A percentile compares a stretch with the other conserved stretches of the same genome.
These are phyloP conservation scores for Bisporella sp. DNA, from an alignment of 2,329 filamentous ascomycete genomes.

Conservation along the genomic window DNA sequence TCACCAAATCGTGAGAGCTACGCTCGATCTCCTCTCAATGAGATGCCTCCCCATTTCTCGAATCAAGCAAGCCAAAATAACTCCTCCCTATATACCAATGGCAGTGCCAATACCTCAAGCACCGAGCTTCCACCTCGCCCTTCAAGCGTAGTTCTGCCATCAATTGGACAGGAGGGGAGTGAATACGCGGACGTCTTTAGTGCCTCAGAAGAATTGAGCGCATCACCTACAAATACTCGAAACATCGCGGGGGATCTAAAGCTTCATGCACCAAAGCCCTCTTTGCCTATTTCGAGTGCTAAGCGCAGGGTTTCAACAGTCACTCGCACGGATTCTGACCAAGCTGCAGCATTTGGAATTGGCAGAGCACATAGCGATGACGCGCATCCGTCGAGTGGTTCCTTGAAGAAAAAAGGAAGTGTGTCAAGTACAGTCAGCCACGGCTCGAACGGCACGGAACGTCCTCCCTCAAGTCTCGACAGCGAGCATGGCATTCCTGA, in stretches of 20 bases:
- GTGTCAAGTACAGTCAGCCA: conserved; percentile 39
- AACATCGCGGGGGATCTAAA: conserved; percentile 75
- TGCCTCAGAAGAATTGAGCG: conserved; percentile 39
- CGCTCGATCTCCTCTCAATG: conserved; percentile 80
- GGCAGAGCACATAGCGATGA: conserved; percentile 58
- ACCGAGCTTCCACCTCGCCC: conserved; percentile 49
- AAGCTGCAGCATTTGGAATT: conserved; percentile 78
- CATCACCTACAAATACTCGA: conserved; percentile 64
- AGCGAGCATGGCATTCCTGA: conserved; percentile 87
- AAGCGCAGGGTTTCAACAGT: conserved; percentile 78
- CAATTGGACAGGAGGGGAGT: conserved; percentile 80
- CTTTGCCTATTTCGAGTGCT: conserved; percentile 71
- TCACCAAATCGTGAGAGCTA: conserved; percentile 75
- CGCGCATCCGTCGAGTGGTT: conserved; percentile 40
- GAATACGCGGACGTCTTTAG: conserved; percentile 67
- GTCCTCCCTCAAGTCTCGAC: conserved; percentile 49
- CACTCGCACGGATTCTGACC: conserved; percentile 85
- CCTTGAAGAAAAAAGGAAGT: conserved; percentile 57
- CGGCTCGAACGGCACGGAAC: conserved; percentile 35
- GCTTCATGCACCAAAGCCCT: conserved; percentile 83
- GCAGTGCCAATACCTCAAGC: conserved; percentile 28
- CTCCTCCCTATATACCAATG: conserved; percentile 31
- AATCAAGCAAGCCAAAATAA: conserved; percentile 25
- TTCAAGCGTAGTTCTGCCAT: conserved; percentile 72
- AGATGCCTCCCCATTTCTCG: conserved; percentile 42